Evolutionary conservation across 106 monocot species (phyloP).

Genomic region (Platanthera guangdongensis): DNA sequence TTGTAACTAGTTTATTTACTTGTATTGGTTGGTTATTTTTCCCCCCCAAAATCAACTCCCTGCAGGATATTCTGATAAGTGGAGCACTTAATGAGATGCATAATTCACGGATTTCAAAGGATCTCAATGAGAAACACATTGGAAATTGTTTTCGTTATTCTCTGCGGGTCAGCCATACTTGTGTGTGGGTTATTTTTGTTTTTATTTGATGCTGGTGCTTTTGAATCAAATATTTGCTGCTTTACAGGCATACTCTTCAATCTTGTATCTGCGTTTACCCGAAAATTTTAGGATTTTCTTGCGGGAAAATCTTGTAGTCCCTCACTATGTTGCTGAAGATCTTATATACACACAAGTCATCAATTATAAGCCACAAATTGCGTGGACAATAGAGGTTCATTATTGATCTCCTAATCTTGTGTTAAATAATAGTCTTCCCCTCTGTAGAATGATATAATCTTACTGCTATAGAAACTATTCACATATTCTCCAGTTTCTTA

Average conservation of each 20-base stretch:
- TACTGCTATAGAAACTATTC: too few species aligned
- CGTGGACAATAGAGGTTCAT: slow-evolving; percentile 32
- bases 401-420: background rate
- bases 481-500: too few species aligned
- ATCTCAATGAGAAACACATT: slow-evolving; percentile 31
- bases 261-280: slow-evolving; percentile 68
- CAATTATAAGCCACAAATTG: slow-evolving; percentile 48
- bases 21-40: background rate
- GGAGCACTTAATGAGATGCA: slow-evolving; percentile 15
- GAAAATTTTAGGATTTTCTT: slow-evolving; percentile 53
- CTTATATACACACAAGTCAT: slow-evolving; percentile 52
- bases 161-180: slow-evolving; percentile 36
- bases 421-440: background rate
- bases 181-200: background rate
- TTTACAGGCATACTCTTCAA: slow-evolving; percentile 56
- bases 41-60: background rate
- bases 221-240: background rate
- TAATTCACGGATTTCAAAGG: slow-evolving; percentile 2
- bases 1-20: background rate
- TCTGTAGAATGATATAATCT: background rate
- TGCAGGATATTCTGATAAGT: slow-evolving; percentile 53
- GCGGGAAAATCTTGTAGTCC: slow-evolving; percentile 46
- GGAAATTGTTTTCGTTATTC: slow-evolving; percentile 40
- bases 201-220: background rate
- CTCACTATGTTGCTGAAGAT: slow-evolving; percentile 45